Evolutionary conservation across 1,284 basidiomycete species (phyloP).

Genomic region (Amylostereum chailletii): DNA sequence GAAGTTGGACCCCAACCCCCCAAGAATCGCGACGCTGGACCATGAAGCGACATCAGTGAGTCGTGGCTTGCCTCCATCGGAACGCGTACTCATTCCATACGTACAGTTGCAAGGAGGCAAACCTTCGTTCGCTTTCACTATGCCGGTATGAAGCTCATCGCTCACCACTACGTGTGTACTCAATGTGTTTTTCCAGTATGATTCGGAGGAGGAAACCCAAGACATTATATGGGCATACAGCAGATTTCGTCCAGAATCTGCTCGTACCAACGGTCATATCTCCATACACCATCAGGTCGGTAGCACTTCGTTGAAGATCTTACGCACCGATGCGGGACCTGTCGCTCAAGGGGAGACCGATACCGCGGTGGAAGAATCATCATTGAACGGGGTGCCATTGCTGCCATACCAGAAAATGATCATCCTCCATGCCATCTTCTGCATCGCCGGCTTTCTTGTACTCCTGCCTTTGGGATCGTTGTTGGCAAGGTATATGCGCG

Average conservation of each 20-base stretch:
- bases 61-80: constrained; percentile 16
- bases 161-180: neutral
- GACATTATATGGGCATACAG: constrained; percentile 32
- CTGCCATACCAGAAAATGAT: constrained; percentile 22
- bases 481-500: constrained; percentile 22
- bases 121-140: neutral
- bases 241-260: constrained; percentile 20
- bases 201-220: constrained; percentile 13
- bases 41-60: constrained; percentile 10
- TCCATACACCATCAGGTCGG: constrained; percentile 25
- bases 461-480: constrained; percentile 22
- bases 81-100: constrained; percentile 11
- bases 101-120: neutral
- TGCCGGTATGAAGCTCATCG: constrained; percentile 8
- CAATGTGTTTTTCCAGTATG: neutral
- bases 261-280: constrained; percentile 20
- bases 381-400: constrained; percentile 11
- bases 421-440: constrained; percentile 28
- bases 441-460: constrained; percentile 22
- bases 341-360: constrained; percentile 8
- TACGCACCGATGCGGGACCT: constrained; percentile 11
- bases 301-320: constrained; percentile 19
- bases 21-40: constrained; percentile 23
- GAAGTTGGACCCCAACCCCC: constrained; percentile 24
- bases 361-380: constrained; percentile 3